Percentiles rank a stretch among this genome's conserved stretches.
These are phyloP conservation scores for Alnus rubra DNA, from an alignment of 306 rosid genomes.

Conservation along the genomic window DNA sequence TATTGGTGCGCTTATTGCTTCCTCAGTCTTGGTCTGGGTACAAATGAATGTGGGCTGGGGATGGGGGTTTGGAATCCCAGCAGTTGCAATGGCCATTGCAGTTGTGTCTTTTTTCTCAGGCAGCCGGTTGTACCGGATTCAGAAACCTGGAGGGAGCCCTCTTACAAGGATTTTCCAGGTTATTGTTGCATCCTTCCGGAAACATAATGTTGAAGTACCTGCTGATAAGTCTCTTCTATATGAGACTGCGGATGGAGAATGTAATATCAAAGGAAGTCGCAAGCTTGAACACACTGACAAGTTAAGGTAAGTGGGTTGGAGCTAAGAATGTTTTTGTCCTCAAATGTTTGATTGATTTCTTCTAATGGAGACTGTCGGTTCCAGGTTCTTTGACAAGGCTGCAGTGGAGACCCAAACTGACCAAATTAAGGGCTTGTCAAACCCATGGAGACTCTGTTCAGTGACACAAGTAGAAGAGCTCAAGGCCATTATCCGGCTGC, in stretches of 20 bases:
- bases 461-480: constrained; percentile 90
- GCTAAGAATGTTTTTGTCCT: too few relatives aligned
- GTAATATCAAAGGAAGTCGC: constrained; percentile 74
- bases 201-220: constrained; percentile 46
- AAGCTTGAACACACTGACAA: constrained; percentile 74
- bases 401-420: constrained; percentile 50
- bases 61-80: constrained; percentile 91
- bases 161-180: constrained; percentile 77
- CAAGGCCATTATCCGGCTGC: constrained; percentile 56
- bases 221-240: constrained; percentile 65
- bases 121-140: constrained; percentile 61
- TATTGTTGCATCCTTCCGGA: constrained; percentile 60
- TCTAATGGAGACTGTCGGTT: constrained; percentile 10
- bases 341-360: neutral
- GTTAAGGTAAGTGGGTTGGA: constrained; percentile 43
- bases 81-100: constrained; percentile 73
- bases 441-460: constrained; percentile 77
- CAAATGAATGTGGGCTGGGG: constrained; percentile 90
- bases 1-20: constrained; percentile 71
- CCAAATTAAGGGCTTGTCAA: constrained; percentile 25
- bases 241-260: constrained; percentile 64
- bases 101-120: constrained; percentile 61
- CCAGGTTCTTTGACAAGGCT: constrained; percentile 81
- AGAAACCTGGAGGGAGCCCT: constrained; percentile 83
- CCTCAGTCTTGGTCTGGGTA: constrained; percentile 75